Conservation (phyloP, 1,284 basidiomycete species). For the Sutorius eximius region DNA sequence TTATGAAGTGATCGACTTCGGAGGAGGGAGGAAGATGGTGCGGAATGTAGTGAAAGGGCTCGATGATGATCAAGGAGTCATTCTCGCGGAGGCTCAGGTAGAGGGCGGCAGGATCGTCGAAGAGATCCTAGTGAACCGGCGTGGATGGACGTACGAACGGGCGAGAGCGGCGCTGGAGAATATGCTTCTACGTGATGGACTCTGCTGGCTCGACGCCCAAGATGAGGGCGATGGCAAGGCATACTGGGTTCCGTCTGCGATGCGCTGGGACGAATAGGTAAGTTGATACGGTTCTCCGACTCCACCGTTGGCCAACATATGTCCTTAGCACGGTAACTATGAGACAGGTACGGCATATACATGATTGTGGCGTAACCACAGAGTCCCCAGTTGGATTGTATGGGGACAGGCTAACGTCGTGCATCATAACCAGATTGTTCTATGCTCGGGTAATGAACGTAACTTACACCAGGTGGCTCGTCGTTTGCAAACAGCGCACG, state of each 20-base stretch:
- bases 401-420: too few species aligned
- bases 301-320: too few species aligned
- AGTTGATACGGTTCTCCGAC: too few species aligned
- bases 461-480: too few species aligned
- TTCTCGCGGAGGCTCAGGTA: conserved; percentile 73
- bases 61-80: conserved; percentile 77
- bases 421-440: too few species aligned
- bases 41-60: conserved; percentile 75
- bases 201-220: conserved; percentile 94
- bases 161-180: conserved; percentile 82
- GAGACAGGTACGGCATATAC: too few species aligned
- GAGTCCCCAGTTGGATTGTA: too few species aligned
- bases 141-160: conserved; percentile 80
- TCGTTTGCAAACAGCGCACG: too few species aligned
- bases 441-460: too few species aligned
- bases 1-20: conserved; percentile 80
- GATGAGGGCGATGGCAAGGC: conserved; percentile 60
- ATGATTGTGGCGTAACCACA: too few species aligned
- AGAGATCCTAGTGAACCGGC: conserved; percentile 52
- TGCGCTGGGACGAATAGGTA: conserved; percentile 69
- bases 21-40: conserved; percentile 64
- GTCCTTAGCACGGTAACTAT: too few species aligned
- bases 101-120: conserved; percentile 66
- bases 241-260: conserved; percentile 84
- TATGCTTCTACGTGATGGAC: conserved; percentile 85